Percentiles rank a stretch among this genome's conserved stretches.
phyloP scores from a whole-genome alignment of 148 eudicot species.

The Fallopia convolvulus region DNA sequence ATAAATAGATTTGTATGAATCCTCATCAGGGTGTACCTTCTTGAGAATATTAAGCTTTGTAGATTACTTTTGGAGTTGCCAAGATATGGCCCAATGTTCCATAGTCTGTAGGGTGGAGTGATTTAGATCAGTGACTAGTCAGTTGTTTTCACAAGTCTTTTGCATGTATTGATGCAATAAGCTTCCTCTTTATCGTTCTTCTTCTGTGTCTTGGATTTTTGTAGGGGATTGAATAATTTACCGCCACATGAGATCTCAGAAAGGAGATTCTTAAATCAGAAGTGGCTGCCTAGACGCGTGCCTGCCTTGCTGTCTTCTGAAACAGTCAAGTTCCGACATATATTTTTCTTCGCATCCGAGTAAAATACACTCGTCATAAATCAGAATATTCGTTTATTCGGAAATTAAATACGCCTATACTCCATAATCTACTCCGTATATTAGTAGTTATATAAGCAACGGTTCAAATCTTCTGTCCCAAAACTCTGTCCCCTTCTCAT shows the following conservation, averaged over 20 bases:
- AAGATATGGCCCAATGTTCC: constrained; percentile 3
- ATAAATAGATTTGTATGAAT: background rate
- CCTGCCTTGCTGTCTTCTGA: background rate
- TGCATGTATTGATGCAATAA: background rate
- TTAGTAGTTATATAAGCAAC: too few relatives aligned
- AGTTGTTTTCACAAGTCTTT: background rate
- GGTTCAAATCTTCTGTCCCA: too few relatives aligned
- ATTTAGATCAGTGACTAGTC: background rate
- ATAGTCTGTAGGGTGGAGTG: background rate
- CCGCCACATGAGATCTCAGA: background rate
- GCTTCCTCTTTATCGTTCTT: background rate
- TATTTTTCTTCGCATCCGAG: background rate
- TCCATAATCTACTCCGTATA: too few relatives aligned
- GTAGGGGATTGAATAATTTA: background rate
- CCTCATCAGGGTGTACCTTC: background rate
- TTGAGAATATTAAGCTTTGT: background rate
- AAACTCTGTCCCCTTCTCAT: too few relatives aligned
- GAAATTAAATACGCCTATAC: too few relatives aligned
- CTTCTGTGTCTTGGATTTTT: background rate
- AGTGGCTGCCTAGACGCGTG: background rate
- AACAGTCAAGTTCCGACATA: background rate
- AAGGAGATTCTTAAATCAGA: background rate
- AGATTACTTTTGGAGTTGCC: background rate
- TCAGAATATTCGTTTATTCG: too few relatives aligned
- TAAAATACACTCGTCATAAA: too few relatives aligned